Evolutionary conservation across 352 stramenopile species (phyloP).

Genomic region (Phytophthora sojae): DNA sequence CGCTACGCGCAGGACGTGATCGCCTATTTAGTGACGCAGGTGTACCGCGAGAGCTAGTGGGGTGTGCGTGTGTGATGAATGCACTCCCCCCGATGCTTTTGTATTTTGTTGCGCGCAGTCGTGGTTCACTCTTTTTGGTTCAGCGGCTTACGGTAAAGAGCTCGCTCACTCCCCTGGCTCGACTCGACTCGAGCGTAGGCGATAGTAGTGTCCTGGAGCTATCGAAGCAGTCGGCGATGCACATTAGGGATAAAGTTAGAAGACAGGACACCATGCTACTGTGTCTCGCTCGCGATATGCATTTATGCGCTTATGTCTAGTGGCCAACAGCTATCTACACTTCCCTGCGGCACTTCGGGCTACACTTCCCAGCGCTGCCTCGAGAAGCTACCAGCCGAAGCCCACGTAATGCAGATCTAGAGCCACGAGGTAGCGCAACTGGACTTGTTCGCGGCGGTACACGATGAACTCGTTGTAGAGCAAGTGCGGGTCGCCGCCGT

Average conservation of each 20-base stretch:
- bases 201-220: constrained; percentile 31
- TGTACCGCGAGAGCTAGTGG: constrained; percentile 79
- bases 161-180: constrained; percentile 14
- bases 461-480: constrained; percentile 63
- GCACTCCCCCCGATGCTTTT: constrained; percentile 24
- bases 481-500: constrained; percentile 27
- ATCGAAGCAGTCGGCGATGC: constrained; percentile 40
- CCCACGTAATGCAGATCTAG: constrained; percentile 30
- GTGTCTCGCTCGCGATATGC: constrained; percentile 15
- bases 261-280: constrained; percentile 38
- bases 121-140: constrained; percentile 27
- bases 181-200: constrained; percentile 11
- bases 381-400: constrained; percentile 21
- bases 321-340: background rate
- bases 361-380: background rate
- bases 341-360: background rate
- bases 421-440: constrained; percentile 46
- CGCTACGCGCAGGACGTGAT: constrained; percentile 91
- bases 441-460: constrained; percentile 53
- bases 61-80: background rate
- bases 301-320: background rate
- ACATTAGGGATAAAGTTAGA: constrained; percentile 56
- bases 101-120: constrained; percentile 28
- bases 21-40: constrained; percentile 88
- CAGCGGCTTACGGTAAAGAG: constrained; percentile 18